Conservation (phyloP, 139 green algal species). For the Closterium sp. region DNA sequence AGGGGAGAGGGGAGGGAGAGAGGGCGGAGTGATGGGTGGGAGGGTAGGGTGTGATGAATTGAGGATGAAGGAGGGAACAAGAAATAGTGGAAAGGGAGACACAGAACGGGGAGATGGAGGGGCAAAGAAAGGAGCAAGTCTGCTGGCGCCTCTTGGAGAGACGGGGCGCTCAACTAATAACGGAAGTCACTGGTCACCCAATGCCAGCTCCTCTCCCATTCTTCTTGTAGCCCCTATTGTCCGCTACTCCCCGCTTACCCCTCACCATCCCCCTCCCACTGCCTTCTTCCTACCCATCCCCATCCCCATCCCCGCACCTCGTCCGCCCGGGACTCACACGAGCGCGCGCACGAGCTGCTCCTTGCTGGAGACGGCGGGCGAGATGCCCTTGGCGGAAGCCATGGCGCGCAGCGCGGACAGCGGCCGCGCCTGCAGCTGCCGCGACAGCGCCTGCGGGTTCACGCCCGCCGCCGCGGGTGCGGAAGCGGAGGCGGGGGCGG, state of each 20-base stretch:
- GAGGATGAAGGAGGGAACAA: no score
- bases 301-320: not conserved
- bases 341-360: not conserved
- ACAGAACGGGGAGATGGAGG: no score
- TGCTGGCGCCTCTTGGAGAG: no score
- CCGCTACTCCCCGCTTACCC: no score
- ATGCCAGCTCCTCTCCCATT: no score
- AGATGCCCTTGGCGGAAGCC: not conserved
- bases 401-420: not conserved
- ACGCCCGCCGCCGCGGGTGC: not conserved
- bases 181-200: no score
- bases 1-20: not conserved
- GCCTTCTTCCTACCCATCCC: not conserved
- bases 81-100: no score
- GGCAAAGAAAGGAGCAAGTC: no score
- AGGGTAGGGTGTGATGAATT: no score
- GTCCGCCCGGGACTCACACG: not conserved
- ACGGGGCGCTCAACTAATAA: no score
- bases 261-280: not conserved
- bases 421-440: not conserved
- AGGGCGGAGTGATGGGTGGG: not conserved
- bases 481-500: not conserved
- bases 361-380: not conserved
- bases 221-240: no score
- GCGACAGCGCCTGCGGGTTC: not conserved